These are phyloP conservation scores for Vararia minispora DNA, from an alignment of 768 basidiomycete genomes.

Conservation along the genomic window DNA sequence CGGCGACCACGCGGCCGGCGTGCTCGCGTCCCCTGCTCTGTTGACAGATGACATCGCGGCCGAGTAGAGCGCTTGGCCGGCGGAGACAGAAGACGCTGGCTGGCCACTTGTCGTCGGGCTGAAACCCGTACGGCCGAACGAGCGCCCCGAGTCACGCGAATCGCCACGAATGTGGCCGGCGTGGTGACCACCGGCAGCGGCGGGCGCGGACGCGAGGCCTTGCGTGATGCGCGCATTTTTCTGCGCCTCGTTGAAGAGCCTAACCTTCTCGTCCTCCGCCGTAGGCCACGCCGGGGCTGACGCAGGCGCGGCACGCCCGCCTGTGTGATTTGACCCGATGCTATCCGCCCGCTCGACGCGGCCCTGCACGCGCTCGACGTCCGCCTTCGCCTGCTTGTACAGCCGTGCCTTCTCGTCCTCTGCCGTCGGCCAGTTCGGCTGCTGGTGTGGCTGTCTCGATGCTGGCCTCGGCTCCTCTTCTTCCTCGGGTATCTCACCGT, in stretches of 20 bases:
- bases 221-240: slow-evolving; percentile 53
- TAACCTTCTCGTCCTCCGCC: slow-evolving; percentile 68
- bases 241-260: slow-evolving; percentile 60
- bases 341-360: slow-evolving; percentile 18
- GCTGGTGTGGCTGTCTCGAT: not conserved
- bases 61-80: slow-evolving; percentile 33
- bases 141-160: slow-evolving; percentile 8
- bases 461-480: slow-evolving; percentile 23
- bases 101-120: slow-evolving; percentile 12
- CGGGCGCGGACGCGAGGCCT: slow-evolving; percentile 23
- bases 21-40: slow-evolving; percentile 8
- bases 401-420: slow-evolving; percentile 35
- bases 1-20: not conserved
- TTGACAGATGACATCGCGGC: slow-evolving; percentile 33
- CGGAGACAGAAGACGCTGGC: slow-evolving; percentile 20
- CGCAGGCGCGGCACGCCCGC: slow-evolving; percentile 3
- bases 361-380: slow-evolving; percentile 29
- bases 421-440: slow-evolving; percentile 20
- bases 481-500: slow-evolving; percentile 30
- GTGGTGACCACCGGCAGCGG: slow-evolving; percentile 15
- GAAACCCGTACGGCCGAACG: too few species aligned
- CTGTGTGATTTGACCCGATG: slow-evolving; percentile 9
- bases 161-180: slow-evolving; percentile 8
- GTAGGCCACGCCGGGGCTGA: slow-evolving; percentile 36
- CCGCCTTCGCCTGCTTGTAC: slow-evolving; percentile 29